Base-by-base conservation (phyloP, 2,329 filamentous ascomycete species). In the Metarhizium album region DNA sequence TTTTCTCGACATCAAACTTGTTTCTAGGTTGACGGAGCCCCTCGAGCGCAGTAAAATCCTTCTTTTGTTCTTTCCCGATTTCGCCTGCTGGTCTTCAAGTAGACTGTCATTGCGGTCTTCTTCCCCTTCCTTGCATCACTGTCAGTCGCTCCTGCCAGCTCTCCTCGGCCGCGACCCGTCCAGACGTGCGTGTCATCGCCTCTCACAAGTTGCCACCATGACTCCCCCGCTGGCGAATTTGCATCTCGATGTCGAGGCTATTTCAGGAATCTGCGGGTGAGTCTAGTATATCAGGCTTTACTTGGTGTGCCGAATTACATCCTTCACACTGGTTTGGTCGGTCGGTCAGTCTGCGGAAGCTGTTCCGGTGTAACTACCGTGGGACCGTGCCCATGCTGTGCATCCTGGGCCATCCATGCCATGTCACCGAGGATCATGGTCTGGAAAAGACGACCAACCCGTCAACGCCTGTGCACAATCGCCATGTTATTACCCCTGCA, bases 181-280 rank as follows among this genome's bases (percentile, higher is more conserved):
- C 7, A 29, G 27, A 29, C 27, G 11, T 35, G 33, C 8, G 4
- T 13, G 11, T 35, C 14, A 13, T 16, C 31, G 47, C 11, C 23
- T 6, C 20, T 11, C 13, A 8, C 31, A 35, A 13, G 22, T 33
- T 18, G 38, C 24, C 47, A 51, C 55, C 59, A 80, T 80, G 76
- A 75, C 73, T 47, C 78, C 78, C 47, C 76, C 78, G 3, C 76
- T 76, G 20, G 70, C 62, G 37, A 73, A 71, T n/a, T 66, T 81
- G 54, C 84, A 86, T 67, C 75, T 96, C 58, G 87, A 95, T 66
- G 83, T 95, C 53, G 87, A 93, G 64, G 90, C 90, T 54, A 83
- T 96, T 61, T 94, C 88, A 59, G 91, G 91, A 50, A 96, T 96
- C 60, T 90, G 86, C 70, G 91, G 86, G 84, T 87, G 68, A 60